Evolutionary conservation across 257 asterid species (phyloP), one percentile per base, ranked within the genome.

Genomic region (Petunia secreta): DNA sequence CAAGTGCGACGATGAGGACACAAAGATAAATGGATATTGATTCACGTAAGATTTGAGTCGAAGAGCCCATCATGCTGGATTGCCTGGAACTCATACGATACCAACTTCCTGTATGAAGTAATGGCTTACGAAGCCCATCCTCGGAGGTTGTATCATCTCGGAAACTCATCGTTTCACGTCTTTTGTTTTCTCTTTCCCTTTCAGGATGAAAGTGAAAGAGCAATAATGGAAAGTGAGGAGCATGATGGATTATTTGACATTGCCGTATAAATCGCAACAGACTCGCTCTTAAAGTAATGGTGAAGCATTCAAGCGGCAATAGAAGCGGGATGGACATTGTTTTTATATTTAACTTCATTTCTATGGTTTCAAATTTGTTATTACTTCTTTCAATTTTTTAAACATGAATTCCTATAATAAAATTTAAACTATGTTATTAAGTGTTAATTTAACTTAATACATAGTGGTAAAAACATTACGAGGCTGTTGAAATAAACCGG

Each of bases 51-150:
- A 90, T 82, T 74, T 85, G 87, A 41, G 85, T 67, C 1, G 98
- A 87, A 15, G 98, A 89, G 79, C 87, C 85, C 88, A 91, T 79
- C 34, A 85, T 85, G 86, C 97, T 90, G 83, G 92, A 86, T 74
- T 86, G 92, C 39, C 94, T 87, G 50, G 92, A 86, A 10, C 91
- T 88, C 92, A 90, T 84, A 10, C 95, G 89, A 80, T 94, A 94
- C 98, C 98, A 94, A 84, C 98, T 94, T 36, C 97, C 97, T 0
- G 97, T 94, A 80, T 92, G 97, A 80, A 94, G 68, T 54, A 94
- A 83, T 68, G 98, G 98, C 97, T 87, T 92, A 16, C 94, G 92
- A 63, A 88, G 83, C 87, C 93, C 98, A 87, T 94, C 98, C 46
- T 94, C 98, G 58, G 75, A 78, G 75, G 75, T 69, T 2, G 82